Evolutionary conservation across 2,329 filamentous ascomycete genomes (phyloP).

Genomic region (Aureobasidium sp.): DNA sequence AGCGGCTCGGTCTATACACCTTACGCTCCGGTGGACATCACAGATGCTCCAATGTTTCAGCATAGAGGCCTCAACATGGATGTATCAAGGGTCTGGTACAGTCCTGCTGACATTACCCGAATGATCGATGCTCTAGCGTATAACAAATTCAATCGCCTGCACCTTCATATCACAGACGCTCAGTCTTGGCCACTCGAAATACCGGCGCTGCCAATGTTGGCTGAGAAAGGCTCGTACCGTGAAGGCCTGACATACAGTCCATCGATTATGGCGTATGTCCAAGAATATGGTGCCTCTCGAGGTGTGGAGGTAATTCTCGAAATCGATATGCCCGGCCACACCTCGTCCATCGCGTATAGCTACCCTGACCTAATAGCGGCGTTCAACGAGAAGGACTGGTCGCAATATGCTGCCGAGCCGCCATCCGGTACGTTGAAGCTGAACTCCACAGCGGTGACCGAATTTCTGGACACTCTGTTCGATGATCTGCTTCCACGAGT

Average conservation of each 20-base stretch:
- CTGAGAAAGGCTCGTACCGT: constrained; percentile 66
- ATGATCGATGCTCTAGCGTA: constrained; percentile 70
- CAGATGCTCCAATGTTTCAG: constrained; percentile 65
- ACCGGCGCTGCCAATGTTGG: constrained; percentile 63
- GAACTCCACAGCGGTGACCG: constrained; percentile 62
- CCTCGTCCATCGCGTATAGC: constrained; percentile 57
- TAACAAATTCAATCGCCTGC: constrained; percentile 78
- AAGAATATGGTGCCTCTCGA: constrained; percentile 61
- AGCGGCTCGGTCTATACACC: constrained; percentile 57
- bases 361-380: constrained; percentile 67
- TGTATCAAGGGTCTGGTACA: constrained; percentile 65
- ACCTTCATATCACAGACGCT: constrained; percentile 74
- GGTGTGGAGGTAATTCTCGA: constrained; percentile 69
- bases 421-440: constrained; percentile 63
- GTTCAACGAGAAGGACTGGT: constrained; percentile 50
- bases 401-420: constrained; percentile 47
- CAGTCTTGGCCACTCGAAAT: constrained; percentile 84
- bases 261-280: constrained; percentile 57
- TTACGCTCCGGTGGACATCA: constrained; percentile 62
- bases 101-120: constrained; percentile 59
- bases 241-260: constrained; percentile 61
- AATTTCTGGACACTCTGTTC: constrained; percentile 66
- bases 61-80: constrained; percentile 79
- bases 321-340: constrained; percentile 77
- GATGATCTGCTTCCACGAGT: constrained; percentile 70